Evolutionary conservation across 202 grass and related monocot genomes (phyloP), one percentile per base, ranked within the genome.

Genomic region (Bolboschoenoplectus hybrid): DNA sequence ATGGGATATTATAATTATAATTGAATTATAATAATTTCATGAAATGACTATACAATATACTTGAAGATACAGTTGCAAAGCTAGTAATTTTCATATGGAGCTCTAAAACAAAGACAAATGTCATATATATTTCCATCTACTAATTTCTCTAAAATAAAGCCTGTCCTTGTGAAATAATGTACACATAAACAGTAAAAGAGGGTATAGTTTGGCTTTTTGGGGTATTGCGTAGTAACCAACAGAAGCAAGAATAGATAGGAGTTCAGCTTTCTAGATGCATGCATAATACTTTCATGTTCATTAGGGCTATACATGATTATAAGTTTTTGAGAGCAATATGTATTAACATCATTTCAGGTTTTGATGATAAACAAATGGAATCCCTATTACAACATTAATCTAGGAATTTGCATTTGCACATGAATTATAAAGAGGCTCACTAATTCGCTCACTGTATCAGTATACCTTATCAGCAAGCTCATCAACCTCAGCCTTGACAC

Each of bases 401-500:
- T 80, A 11, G 3, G 36, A 60, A 41, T 55, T 80, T 60, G 16
- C 16, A 58, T 60, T 39, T 43, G 13, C 14, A n/a, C 53, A 80
- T 80, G 34, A 80, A 58, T 57, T 41, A 38, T 86, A 60, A 58
- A 9, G 5, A 88, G 13, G 51, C 34, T 53, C 11, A 47, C 58
- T 71, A 47, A 82, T 86, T 45, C 13, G 50, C 43, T 83, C 16
- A 41, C 13, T 58, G 40, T 79, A 55, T 7, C 63, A 64, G 69
- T 86, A 63, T 74, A 99, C 97, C 97, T 99, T 94, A 47, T 86
- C 77, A 44, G 89, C 90, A 17, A 97, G 88, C 39, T 89, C 93
- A 73, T 93, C 87, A 52, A 97, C 97, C 91, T 99, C 97, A 91
- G 87, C 67, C 74, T 90, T 93, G 17, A 99, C 88, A 69, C 61